Percentiles rank a stretch among this genome's conserved stretches.
phyloP scores from a whole-genome alignment of 306 rosid genomes.

The Arachis stenosperma region DNA sequence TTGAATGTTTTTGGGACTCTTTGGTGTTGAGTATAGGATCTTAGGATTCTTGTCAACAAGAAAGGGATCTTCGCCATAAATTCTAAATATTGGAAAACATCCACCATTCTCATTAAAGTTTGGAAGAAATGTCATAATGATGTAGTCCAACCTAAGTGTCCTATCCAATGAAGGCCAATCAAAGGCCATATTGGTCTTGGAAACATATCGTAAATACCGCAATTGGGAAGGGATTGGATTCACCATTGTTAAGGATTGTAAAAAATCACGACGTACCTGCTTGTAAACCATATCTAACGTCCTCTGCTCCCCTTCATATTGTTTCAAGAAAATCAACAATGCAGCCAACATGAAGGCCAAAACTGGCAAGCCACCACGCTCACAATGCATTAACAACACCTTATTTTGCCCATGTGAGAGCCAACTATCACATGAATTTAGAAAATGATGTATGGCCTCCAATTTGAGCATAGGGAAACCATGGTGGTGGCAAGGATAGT shows the following conservation, averaged over 20 bases:
- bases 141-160: constrained; percentile 65
- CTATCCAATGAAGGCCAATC: constrained; percentile 70
- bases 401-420: constrained; percentile 58
- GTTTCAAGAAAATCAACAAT: constrained; percentile 60
- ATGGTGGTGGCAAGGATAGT: constrained; percentile 66
- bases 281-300: constrained; percentile 74
- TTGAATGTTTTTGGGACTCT: constrained; percentile 44
- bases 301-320: constrained; percentile 61
- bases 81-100: constrained; percentile 63
- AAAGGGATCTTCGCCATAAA: constrained; percentile 69
- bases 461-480: constrained; percentile 67
- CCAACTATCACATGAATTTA: constrained; percentile 71
- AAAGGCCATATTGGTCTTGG: constrained; percentile 61
- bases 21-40: constrained; percentile 58
- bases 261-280: constrained; percentile 70
- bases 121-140: constrained; percentile 67
- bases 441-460: constrained; percentile 65
- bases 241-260: constrained; percentile 57
- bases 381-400: constrained; percentile 74
- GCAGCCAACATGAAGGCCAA: constrained; percentile 76
- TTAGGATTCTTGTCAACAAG: constrained; percentile 50
- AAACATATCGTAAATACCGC: constrained; percentile 68
- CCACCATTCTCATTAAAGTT: constrained; percentile 58
- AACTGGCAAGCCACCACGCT: constrained; percentile 72
- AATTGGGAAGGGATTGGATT: constrained; percentile 75